These are phyloP conservation scores for Fraxinus velutina DNA, from an alignment of 305 asterid genomes.

Conservation along the genomic window DNA sequence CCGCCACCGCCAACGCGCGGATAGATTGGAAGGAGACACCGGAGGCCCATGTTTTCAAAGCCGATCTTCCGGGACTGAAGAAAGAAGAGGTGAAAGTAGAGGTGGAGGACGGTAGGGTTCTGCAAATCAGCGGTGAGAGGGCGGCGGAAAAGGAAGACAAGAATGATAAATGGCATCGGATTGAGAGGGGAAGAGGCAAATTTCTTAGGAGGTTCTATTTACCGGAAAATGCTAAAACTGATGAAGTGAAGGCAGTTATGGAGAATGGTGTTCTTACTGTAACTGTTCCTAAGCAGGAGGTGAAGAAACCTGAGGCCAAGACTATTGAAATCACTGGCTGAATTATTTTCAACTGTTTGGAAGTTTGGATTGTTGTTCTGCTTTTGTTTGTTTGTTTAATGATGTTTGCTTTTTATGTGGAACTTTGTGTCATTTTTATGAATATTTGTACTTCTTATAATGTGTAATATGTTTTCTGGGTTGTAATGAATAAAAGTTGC, in stretches of 20 bases:
- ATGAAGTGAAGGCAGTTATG: conserved; percentile 26
- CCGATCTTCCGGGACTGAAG: conserved; percentile 34
- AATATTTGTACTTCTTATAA: not conserved
- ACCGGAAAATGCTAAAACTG: conserved; percentile 29
- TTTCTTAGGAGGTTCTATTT: conserved; percentile 22
- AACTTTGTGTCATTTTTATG: not conserved
- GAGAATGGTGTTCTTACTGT: conserved; percentile 33
- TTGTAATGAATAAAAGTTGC: conserved; percentile 3
- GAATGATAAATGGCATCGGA: conserved; percentile 27
- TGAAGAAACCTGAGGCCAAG: conserved; percentile 29
- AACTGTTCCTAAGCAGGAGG: conserved; percentile 30
- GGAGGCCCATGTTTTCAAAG: conserved; percentile 26
- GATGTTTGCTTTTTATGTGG: not conserved
- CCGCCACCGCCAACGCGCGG: not conserved
- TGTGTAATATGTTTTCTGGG: not conserved
- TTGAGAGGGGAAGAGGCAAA: conserved; percentile 28
- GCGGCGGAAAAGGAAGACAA: conserved; percentile 5
- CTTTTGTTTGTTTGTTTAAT: not conserved
- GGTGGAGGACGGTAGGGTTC: conserved; percentile 29
- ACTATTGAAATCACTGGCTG: conserved; percentile 23
- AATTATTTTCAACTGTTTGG: not conserved
- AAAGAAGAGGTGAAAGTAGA: conserved; percentile 31
- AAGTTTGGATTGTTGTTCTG: not conserved
- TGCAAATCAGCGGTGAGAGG: conserved; percentile 32
- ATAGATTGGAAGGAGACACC: conserved; percentile 33